Base-by-base conservation (phyloP, 2,329 filamentous ascomycete species). In the Reticulascus tulasneorum region DNA sequence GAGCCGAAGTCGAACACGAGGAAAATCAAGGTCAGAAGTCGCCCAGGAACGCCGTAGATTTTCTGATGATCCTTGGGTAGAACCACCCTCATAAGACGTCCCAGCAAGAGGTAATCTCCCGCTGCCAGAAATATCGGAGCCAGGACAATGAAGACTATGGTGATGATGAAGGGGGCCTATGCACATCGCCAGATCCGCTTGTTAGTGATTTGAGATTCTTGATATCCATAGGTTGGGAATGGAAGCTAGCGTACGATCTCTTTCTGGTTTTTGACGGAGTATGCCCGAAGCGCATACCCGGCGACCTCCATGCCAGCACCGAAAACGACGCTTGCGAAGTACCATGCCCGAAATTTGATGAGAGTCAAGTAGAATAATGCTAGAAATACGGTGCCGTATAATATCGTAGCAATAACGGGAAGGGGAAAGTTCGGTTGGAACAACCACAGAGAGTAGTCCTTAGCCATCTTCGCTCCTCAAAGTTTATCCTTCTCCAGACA, bases 21-120 rank as follows among this genome's bases (percentile, higher is more conserved):
- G 38, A 74, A 73, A 5, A 69, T 58, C 4, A 58, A 58, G 1
- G 69, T 71, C 4, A 74, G 52, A 28, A 58, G 56, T 12, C 46
- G 52, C 4, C 58, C 60, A 3, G 51, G 53, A 16, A 68, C 55
- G 6, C 52, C 55, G 27, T 64, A 58, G 19, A 65, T 56, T 6
- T 44, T 53, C 16, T 63, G 63, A 3, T 49, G 48, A 0, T 48
- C 41, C 0, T 44, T 37, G 2, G 60, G 58, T 2, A 69, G 56
- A 9, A 61, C 59, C 9, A 53, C 48, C 9, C 59, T 50, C 35
- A 71, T 64, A 7, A 75, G 52, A 9, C 65, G 60, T 12, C 64
- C 67, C 33, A 75, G 63, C 28, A 74, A 60, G 34, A 74, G 59
- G 49, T 75, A 75, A 36, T 73, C 66, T 2, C 66, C 68, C 1